Percentiles rank a stretch among this genome's conserved stretches.
phyloP scores from a whole-genome alignment of 331 rosid species.

The Malus hybrid region DNA sequence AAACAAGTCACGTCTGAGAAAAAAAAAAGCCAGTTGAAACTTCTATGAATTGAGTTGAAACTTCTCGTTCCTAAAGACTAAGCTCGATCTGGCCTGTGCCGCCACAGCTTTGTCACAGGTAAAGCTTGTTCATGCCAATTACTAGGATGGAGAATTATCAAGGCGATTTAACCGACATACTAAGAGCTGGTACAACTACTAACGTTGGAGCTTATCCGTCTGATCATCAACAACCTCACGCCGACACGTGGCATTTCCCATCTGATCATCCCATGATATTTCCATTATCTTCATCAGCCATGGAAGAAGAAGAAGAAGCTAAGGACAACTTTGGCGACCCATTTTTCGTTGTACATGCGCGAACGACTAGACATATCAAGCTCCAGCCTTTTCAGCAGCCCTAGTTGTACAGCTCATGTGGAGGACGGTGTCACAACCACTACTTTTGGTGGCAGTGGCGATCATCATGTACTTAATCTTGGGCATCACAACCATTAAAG shows the following conservation, averaged over 20 bases:
- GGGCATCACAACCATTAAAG: not conserved
- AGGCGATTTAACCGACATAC: slow-evolving; percentile 86
- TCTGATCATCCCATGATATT: slow-evolving; percentile 32
- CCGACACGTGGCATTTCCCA: slow-evolving; percentile 27
- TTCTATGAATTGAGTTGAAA: no score
- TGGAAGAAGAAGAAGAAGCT: slow-evolving; percentile 26
- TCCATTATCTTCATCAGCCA: slow-evolving; percentile 8
- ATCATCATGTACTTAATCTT: not conserved
- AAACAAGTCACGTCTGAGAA: no score
- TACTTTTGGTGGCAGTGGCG: not conserved
- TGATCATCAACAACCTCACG: not conserved
- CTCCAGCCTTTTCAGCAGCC: slow-evolving; percentile 15
- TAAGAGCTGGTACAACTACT: slow-evolving; percentile 35
- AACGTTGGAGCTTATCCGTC: not conserved
- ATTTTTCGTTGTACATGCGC: slow-evolving; percentile 45
- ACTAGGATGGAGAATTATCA: slow-evolving; percentile 58
- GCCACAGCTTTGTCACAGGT: no score
- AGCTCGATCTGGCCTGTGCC: no score
- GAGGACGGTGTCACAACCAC: not conserved
- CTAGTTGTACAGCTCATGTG: not conserved
- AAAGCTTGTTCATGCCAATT: slow-evolving; percentile 18
- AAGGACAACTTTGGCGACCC: slow-evolving; percentile 61
- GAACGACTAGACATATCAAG: slow-evolving; percentile 33
- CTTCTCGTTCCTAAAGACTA: no score
- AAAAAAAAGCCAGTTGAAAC: no score